These are phyloP conservation scores for Mycena leptocephala DNA, from an alignment of 768 basidiomycete genomes.

Conservation along the genomic window DNA sequence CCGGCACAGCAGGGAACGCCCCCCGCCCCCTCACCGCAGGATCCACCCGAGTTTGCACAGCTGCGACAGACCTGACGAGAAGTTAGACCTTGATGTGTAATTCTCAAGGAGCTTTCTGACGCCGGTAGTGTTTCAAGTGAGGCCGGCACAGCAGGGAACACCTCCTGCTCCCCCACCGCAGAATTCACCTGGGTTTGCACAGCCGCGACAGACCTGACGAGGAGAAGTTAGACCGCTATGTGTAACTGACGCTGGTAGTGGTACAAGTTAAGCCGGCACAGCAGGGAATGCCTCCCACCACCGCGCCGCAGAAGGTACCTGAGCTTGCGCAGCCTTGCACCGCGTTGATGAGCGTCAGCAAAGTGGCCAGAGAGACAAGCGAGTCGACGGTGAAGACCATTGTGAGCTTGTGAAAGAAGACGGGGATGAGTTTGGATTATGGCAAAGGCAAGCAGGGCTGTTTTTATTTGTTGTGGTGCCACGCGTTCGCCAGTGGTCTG, in stretches of 20 bases:
- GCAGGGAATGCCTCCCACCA: not conserved
- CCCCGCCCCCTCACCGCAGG: not conserved
- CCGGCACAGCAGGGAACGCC: conserved; percentile 1
- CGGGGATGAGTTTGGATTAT: not conserved
- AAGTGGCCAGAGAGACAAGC: not conserved
- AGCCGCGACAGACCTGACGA: too few relatives aligned
- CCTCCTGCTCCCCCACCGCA: not conserved
- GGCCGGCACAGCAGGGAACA: not conserved
- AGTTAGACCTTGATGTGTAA: not conserved
- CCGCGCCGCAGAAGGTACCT: not conserved
- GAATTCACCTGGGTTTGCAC: too few relatives aligned
- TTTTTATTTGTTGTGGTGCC: not conserved
- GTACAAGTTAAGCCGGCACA: not conserved
- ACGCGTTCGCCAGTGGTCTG: not conserved
- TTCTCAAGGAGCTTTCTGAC: not conserved
- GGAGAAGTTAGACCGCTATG: too few relatives aligned
- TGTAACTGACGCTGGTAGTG: not conserved
- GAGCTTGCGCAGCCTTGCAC: not conserved
- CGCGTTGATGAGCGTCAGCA: not conserved
- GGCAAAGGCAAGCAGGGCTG: not conserved
- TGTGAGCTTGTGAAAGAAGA: too few relatives aligned
- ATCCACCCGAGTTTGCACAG: not conserved
- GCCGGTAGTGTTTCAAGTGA: not conserved
- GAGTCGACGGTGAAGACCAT: not conserved
- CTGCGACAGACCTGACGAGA: not conserved